Evolutionary conservation across 1,284 basidiomycete species (phyloP), one percentile per base, ranked within the genome.

Genomic region (Rhodotorula sp.): DNA sequence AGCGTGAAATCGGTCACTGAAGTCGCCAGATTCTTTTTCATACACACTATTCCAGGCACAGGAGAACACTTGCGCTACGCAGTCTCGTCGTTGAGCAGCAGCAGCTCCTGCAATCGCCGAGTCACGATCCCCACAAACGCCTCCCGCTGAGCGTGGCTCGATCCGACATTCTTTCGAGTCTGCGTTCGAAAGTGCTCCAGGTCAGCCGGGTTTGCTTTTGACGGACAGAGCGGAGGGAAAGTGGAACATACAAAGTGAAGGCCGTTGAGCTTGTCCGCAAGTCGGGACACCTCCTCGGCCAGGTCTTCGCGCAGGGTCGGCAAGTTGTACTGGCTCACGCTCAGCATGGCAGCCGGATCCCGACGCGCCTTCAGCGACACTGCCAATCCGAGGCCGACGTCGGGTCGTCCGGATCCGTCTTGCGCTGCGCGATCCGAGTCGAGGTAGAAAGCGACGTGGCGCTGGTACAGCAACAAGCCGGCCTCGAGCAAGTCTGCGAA

Each of bases 391-490:
- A 71, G 46, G 2, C 72, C 72, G 24, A 71, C 70, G 42, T 73
- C 69, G 0, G 69, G 69, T 12, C 72, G 72, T 4, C 55, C 33
- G 18, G 67, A 12, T 4, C 66, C 63, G 29, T 53, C 53, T 30
- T 33, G 49, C 7, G 54, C 45, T 29, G 55, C 68, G 30, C 69
- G 69, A 24, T 73, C 72, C 3, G 67, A 60, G 63, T 80, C 80
- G 64, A 82, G 80, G 79, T 82, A 85, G 76, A 82, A 83, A 26
- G 87, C 84, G 51, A 95, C 79, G 79, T 97, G 94, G 46, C 93
- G 85, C 89, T 91, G 95, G 18, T 93, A 83, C 37, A 96, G 83
- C 10, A 96, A 84, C 12, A 96, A 83, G 12, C 92, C 49, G 45
- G 73, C 54, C n/a, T 70, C 66, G 71, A 76, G 60, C 44, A 73